Base-by-base conservation (phyloP, 2,329 filamentous ascomycete species). In the Cladosporium sp. region DNA sequence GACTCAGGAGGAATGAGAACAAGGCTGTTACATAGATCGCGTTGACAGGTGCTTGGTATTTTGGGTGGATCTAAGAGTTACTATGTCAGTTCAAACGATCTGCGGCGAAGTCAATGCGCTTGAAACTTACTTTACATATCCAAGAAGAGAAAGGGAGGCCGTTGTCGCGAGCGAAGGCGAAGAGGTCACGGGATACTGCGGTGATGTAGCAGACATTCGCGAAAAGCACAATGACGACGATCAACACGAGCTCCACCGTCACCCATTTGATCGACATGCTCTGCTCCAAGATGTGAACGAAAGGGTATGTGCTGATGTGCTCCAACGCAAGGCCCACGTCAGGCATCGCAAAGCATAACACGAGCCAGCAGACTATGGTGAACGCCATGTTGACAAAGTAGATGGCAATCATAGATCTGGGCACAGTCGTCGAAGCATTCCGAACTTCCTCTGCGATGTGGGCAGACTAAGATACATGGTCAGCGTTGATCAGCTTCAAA, bases 21-120 rank as follows among this genome's bases (percentile, higher is more conserved):
- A 79, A 78, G 1, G 82, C 71, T 56, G 77, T 75, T 3, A 76
- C 77, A 14, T 52, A 48, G 9, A 42, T 53, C 9, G 61, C 59
- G n/a, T 53, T 51, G 42, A 57, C 48, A 7, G 59, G 57, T 4
- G 61, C 55, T 28, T 53, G 38, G 22, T 49, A 49, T 9, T 45
- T 55, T 10, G 52, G 46, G 19, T 56, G 33, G 9, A 63, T 33
- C 42, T 44, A 22, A 9, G 14, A 13, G 19, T 5, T 4, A 7
- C 7, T 9, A 8, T 9, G 35, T 38, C 35, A 38, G 14, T 16
- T 14, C 11, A 38, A 38, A 11, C 9, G 10, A 35, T 38, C 35
- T 38, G 35, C 56, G 11, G 42, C 45, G 33, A 42, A 63, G 8
- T 28, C 5, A 28, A 28, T 28, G 22, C 22, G 22, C 22, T 28